phyloP scores from a whole-genome alignment of 768 basidiomycete species.

The Gymnopilus junonius region DNA sequence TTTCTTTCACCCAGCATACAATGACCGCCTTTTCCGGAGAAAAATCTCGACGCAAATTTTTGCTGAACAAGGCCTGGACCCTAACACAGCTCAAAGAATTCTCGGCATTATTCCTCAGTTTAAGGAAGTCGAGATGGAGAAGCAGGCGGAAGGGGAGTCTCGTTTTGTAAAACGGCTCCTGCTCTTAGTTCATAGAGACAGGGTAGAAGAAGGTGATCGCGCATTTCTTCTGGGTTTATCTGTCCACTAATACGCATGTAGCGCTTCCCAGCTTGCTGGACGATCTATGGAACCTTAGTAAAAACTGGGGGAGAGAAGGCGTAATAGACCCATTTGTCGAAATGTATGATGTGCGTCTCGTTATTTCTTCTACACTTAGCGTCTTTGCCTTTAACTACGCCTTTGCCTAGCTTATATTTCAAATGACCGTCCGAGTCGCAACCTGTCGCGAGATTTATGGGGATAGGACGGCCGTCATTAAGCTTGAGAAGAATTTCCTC shows the following conservation, averaged over 20 bases:
- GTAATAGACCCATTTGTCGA: constrained; percentile 33
- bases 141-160: constrained; percentile 9
- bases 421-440: constrained; percentile 37
- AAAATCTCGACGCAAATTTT: background rate
- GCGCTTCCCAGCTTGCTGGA: constrained; percentile 20
- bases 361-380: background rate
- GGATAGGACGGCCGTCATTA: constrained; percentile 20
- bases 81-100: constrained; percentile 22
- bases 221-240: background rate
- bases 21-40: background rate
- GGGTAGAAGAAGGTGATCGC: constrained; percentile 17
- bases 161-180: constrained; percentile 23
- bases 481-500: constrained; percentile 28
- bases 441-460: constrained; percentile 34
- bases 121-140: constrained; percentile 20
- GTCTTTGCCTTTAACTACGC: background rate
- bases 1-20: background rate
- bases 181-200: constrained; percentile 16
- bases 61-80: background rate
- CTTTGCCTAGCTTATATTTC: constrained; percentile 32
- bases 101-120: constrained; percentile 29
- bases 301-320: constrained; percentile 30
- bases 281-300: constrained; percentile 24
- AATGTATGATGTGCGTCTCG: constrained; percentile 29
- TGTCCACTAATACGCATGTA: background rate